Conservation (phyloP, 1,284 basidiomycete species). For the Wolfiporia cocos region DNA sequence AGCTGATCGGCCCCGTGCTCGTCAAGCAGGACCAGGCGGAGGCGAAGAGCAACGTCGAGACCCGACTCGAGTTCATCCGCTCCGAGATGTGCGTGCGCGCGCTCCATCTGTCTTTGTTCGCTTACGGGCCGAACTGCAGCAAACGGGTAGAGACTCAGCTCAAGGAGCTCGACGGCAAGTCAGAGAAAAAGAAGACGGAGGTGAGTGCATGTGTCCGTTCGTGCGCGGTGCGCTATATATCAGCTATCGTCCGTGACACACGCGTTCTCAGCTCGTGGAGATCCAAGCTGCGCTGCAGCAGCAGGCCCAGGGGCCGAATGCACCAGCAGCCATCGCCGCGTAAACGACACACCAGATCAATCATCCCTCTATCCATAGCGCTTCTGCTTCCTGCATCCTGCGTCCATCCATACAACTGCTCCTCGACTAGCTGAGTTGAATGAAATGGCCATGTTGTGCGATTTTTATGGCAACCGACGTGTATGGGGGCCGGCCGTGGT, state of each 20-base stretch:
- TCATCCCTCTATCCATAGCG: background rate
- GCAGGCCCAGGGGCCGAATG: constrained; percentile 34
- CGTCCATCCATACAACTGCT: too few relatives aligned
- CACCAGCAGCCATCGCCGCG: constrained; percentile 8
- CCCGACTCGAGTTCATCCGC: constrained; percentile 86
- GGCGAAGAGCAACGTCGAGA: constrained; percentile 87
- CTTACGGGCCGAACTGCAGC: too few relatives aligned
- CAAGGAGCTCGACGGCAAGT: constrained; percentile 67
- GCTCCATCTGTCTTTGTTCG: too few relatives aligned
- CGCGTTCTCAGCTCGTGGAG: constrained; percentile 48
- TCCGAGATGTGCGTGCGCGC: constrained; percentile 86
- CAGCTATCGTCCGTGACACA: background rate
- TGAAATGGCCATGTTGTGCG: too few relatives aligned
- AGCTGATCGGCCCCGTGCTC: constrained; percentile 88
- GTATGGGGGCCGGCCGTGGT: too few relatives aligned
- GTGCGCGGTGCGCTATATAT: background rate
- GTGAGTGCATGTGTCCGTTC: constrained; percentile 34
- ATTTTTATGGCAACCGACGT: too few relatives aligned
- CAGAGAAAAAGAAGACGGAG: constrained; percentile 78
- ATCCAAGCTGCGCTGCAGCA: constrained; percentile 52
- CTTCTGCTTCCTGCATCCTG: too few relatives aligned
- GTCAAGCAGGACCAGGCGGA: constrained; percentile 88
- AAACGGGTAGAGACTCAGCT: constrained; percentile 78
- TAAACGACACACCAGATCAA: background rate
- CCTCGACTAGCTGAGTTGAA: too few relatives aligned